Conservation (phyloP, 2,329 filamentous ascomycete species). For the Chaetomiaceae sp. region DNA sequence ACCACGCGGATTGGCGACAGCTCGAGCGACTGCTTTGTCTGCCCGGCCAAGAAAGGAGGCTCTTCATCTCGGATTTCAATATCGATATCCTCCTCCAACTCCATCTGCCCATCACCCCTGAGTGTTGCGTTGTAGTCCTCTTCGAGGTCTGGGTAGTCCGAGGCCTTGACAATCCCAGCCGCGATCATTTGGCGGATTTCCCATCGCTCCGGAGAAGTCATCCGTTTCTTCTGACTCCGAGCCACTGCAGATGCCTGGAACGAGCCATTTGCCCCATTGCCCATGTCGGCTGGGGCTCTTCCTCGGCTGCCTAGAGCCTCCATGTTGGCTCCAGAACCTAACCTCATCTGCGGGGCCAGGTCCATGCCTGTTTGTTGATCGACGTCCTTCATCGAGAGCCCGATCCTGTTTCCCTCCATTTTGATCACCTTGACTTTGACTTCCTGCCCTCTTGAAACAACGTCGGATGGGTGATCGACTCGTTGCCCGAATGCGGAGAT, state of each 20-base stretch:
- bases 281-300: slow-evolving; percentile 50
- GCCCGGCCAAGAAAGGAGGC: slow-evolving; percentile 89
- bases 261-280: slow-evolving; percentile 43
- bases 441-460: slow-evolving; percentile 72
- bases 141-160: slow-evolving; percentile 90
- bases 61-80: slow-evolving; percentile 97
- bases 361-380: slow-evolving; percentile 86
- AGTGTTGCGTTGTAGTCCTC: slow-evolving; percentile 89
- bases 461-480: slow-evolving; percentile 86
- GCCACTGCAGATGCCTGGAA: slow-evolving; percentile 57
- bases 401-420: slow-evolving; percentile 75
- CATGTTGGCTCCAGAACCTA: slow-evolving; percentile 88
- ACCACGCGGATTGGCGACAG: slow-evolving; percentile 93
- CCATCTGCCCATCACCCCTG: slow-evolving; percentile 79
- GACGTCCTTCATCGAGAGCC: slow-evolving; percentile 94
- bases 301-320: slow-evolving; percentile 64
- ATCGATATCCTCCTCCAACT: slow-evolving; percentile 93
- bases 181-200: slow-evolving; percentile 96
- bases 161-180: slow-evolving; percentile 86
- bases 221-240: slow-evolving; percentile 72
- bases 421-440: slow-evolving; percentile 93
- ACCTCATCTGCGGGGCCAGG: slow-evolving; percentile 68
- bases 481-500: slow-evolving; percentile 85
- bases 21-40: slow-evolving; percentile 94
- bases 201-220: slow-evolving; percentile 97